These are phyloP conservation scores for Mucor plumbeus DNA, from an alignment of 371 early-diverging fungal genomes.

Conservation along the genomic window DNA sequence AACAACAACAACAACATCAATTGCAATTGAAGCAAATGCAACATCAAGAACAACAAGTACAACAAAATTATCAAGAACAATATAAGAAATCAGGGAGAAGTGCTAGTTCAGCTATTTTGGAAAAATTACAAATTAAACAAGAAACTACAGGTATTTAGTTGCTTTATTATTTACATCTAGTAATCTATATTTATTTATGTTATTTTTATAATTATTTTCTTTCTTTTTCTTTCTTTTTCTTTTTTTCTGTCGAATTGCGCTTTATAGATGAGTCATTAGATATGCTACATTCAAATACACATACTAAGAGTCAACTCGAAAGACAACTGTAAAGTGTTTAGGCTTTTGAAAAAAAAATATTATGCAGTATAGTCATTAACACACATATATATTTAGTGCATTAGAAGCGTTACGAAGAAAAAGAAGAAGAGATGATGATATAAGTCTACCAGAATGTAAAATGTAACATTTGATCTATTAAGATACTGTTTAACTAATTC, in stretches of 20 bases:
- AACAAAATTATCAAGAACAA: neutral
- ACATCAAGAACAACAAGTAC: conserved; percentile 1
- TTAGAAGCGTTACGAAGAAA: conserved; percentile 28
- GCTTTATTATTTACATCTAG: conserved; percentile 4
- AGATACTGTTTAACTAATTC: neutral
- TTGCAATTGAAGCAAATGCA: neutral
- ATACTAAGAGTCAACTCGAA: conserved; percentile 24
- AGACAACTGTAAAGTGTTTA: conserved; percentile 26
- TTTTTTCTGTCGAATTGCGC: too few species aligned
- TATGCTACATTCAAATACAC: conserved; percentile 25
- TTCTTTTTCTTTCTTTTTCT: neutral
- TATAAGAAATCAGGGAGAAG: conserved; percentile 2
- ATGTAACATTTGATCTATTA: neutral
- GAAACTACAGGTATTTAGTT: conserved; percentile 13
- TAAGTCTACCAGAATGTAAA: conserved; percentile 21
- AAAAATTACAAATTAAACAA: conserved; percentile 23
- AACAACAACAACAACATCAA: conserved; percentile 1
- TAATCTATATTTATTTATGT: conserved; percentile 9
- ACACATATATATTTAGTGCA: conserved; percentile 16
- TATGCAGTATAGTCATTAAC: neutral
- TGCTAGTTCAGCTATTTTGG: conserved; percentile 13
- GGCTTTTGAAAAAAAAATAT: neutral
- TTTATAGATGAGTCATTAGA: conserved; percentile 23
- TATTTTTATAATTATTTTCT: neutral
- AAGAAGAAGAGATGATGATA: conserved; percentile 30